Conservation (phyloP, 2,329 filamentous ascomycete species). For the Neopestalotiopsis sp. region DNA sequence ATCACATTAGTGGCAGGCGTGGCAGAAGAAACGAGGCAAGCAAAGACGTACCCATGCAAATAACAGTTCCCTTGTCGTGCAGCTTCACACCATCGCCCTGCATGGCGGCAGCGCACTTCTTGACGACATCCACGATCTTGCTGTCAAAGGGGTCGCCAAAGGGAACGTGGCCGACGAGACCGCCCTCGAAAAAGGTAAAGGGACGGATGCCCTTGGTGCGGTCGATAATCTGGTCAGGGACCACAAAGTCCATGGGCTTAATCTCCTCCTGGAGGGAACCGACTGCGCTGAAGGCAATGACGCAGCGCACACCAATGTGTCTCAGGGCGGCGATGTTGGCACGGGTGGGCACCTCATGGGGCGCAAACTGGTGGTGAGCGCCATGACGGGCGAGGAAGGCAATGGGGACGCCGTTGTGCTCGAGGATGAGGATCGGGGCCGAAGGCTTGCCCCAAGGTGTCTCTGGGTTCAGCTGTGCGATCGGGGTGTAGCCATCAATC, state of each 20-base stretch:
- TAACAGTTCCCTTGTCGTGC: slow-evolving; percentile 82
- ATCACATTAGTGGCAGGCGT: neutral
- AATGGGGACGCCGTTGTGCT: slow-evolving; percentile 81
- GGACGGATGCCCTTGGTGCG: slow-evolving; percentile 93
- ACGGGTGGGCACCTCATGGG: slow-evolving; percentile 91
- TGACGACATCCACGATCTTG: slow-evolving; percentile 76
- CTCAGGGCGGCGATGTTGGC: slow-evolving; percentile 99
- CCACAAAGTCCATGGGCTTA: slow-evolving; percentile 93
- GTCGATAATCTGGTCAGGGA: slow-evolving; percentile 97
- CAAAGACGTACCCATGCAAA: slow-evolving; percentile 81
- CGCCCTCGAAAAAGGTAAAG: slow-evolving; percentile 94
- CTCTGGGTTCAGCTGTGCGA: slow-evolving; percentile 75
- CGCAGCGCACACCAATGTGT: slow-evolving; percentile 83
- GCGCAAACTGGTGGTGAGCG: slow-evolving; percentile 83
- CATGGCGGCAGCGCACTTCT: slow-evolving; percentile 75
- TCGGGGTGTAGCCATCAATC: slow-evolving; percentile 84
- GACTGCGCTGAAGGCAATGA: slow-evolving; percentile 95
- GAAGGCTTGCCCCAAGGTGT: slow-evolving; percentile 91
- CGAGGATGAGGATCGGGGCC: slow-evolving; percentile 81
- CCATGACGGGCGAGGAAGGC: slow-evolving; percentile 97
- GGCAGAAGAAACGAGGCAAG: neutral
- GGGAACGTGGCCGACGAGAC: slow-evolving; percentile 90
- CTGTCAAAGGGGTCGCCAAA: slow-evolving; percentile 96
- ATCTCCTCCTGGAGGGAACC: slow-evolving; percentile 92
- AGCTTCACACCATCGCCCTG: slow-evolving; percentile 84